Conservation (phyloP, 2,329 filamentous ascomycete genomes). For the Calonectria hawksworthii region DNA sequence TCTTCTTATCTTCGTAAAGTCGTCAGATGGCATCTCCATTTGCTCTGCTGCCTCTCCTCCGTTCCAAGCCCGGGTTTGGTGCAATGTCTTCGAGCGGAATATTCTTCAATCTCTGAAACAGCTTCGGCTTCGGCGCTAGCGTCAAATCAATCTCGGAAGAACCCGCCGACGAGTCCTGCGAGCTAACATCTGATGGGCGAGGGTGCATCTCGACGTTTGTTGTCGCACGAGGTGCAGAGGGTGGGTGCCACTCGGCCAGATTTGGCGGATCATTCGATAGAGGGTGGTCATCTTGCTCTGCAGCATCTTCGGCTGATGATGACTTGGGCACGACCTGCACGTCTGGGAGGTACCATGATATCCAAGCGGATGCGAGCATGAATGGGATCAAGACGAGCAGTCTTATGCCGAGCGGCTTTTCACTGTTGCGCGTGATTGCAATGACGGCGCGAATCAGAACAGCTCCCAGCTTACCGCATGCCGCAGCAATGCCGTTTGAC, state of each 20-base stretch:
- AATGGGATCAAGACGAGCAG: not conserved
- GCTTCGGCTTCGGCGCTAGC: not conserved
- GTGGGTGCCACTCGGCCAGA: not conserved
- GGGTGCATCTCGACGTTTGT: not conserved
- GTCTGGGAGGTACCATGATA: not conserved
- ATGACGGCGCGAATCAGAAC: slow-evolving; percentile 39
- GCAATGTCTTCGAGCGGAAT: slow-evolving; percentile 5
- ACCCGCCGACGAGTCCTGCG: not conserved
- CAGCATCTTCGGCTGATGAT: not conserved
- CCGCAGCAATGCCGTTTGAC: slow-evolving; percentile 49
- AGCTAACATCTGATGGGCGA: not conserved
- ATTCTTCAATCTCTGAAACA: not conserved
- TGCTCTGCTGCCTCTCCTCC: not conserved
- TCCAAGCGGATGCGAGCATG: not conserved
- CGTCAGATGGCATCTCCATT: not conserved
- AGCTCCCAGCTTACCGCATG: slow-evolving; percentile 48
- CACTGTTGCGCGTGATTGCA: not conserved
- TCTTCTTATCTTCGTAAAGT: not conserved
- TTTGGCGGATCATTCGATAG: not conserved
- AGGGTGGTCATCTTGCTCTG: too few relatives aligned
- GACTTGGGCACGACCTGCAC: not conserved
- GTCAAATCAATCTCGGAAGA: not conserved
- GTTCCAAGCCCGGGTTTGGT: not conserved
- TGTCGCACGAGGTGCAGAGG: not conserved
- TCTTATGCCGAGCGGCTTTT: not conserved